Base-by-base conservation (phyloP, 1,284 basidiomycete species). In the Leccinum ponderosum region DNA sequence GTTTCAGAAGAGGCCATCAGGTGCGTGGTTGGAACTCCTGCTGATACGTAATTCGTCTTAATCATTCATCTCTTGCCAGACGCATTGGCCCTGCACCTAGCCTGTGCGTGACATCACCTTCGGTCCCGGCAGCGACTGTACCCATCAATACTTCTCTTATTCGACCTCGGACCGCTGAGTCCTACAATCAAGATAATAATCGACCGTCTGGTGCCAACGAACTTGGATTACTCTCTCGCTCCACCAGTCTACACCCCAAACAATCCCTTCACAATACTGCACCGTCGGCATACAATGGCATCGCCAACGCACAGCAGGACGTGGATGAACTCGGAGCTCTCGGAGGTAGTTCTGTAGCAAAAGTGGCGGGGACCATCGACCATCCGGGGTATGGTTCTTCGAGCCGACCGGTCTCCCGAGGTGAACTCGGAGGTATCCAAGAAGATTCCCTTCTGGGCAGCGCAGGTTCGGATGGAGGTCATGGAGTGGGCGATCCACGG, bases 21-120 rank as follows among this genome's bases (percentile, higher is more conserved):
- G 86, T 88, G 72, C 31, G 73, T 62, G 7, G 6, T 42, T 27
- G n/a, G 65, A 14, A 44, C 29, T 27, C 51, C 31, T 25, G 3
- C 27, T 31, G 22, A 12, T 20, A 12, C n/a, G 6, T 51, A 14
- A 20, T 15, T 42, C n/a, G 17, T 37, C 20, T 42, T 29, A 25
- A 55, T 35, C 6, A 27, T 8, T 57, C 31, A 44, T 42, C 39
- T 64, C 62, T 44, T 42, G 12, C 54, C 53, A 87, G 90, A 66
- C 87, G 89, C 35, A 93, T 93, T 63, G 90, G 91, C 3, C 77
- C 80, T 31, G 84, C 88, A 0, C 86, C 87, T 1, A 86, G 82
- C 65, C 78, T 92, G 50, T 89, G 87, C 27, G 71, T 82, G 11
- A 62, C 60, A 14, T 58, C 71, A 2, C 70, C 71, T 12, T 63